These are phyloP conservation scores for Laguncularia racemosa DNA, from an alignment of 345 rosid species.

Conservation along the genomic window DNA sequence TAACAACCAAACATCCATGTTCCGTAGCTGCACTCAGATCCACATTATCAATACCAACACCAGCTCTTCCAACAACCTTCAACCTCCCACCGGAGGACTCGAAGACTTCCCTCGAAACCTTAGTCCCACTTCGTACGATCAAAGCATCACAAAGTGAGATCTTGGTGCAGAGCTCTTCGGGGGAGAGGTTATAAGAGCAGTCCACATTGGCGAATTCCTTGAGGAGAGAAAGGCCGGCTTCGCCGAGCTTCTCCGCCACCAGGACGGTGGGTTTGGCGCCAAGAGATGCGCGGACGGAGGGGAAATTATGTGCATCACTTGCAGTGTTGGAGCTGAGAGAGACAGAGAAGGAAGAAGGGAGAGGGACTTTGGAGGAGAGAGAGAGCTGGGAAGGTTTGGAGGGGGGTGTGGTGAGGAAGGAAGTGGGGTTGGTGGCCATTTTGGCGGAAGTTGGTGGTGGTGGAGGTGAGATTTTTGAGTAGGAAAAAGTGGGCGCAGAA, in stretches of 20 bases:
- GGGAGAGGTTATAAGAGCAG: constrained; percentile 71
- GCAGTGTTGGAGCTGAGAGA: constrained; percentile 16
- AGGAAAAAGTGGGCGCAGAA: not conserved
- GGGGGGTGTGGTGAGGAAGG: constrained; percentile 18
- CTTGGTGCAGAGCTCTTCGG: constrained; percentile 85
- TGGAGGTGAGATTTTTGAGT: constrained; percentile 1
- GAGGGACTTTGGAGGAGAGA: constrained; percentile 23
- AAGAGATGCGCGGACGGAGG: constrained; percentile 16
- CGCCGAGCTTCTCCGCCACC: constrained; percentile 83
- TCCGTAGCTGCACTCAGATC: constrained; percentile 93
- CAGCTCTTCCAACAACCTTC: constrained; percentile 93
- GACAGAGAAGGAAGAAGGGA: constrained; percentile 19
- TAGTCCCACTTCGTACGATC: constrained; percentile 80
- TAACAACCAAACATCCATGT: constrained; percentile 81
- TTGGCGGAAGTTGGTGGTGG: not conserved
- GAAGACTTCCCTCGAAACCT: constrained; percentile 69
- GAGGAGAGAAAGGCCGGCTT: constrained; percentile 56
- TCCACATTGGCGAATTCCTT: constrained; percentile 63
- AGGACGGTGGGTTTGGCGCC: constrained; percentile 66
- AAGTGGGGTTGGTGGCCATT: constrained; percentile 21
- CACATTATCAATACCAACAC: constrained; percentile 90
- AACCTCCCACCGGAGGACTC: constrained; percentile 71
- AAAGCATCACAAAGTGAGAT: constrained; percentile 85
- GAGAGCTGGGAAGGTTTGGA: constrained; percentile 28
- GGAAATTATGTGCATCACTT: constrained; percentile 19